Conservation (phyloP, 495 filamentous ascomycete species). For the Tuber aestivum region DNA sequence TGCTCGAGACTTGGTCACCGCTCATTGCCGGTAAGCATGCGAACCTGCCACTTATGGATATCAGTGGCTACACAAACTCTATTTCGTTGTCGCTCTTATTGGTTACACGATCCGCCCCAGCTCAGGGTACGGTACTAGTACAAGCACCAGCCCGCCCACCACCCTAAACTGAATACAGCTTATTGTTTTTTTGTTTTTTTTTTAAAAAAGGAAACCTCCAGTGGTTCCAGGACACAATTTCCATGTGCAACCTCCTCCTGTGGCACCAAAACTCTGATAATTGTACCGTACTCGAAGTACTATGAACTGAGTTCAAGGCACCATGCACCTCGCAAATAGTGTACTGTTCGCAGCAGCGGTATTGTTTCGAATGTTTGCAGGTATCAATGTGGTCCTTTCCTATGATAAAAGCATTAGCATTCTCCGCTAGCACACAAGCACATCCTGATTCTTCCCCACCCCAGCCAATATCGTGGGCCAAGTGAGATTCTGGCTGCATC, state of each 20-base stretch:
- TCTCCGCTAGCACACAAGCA: background rate
- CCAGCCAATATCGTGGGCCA: background rate
- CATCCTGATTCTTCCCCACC: background rate
- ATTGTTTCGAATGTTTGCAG: background rate
- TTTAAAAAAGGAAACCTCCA: background rate
- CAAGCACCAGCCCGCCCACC: no score
- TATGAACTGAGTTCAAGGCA: no score
- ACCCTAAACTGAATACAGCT: background rate
- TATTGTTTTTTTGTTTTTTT: background rate
- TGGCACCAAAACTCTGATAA: background rate
- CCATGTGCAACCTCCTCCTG: background rate
- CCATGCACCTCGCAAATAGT: no score
- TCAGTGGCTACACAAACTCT: background rate
- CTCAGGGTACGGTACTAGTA: no score
- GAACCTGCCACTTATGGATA: background rate
- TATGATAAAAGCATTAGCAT: background rate
- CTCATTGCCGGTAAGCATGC: no score
- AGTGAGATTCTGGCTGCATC: background rate
- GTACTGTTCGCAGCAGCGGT: no score
- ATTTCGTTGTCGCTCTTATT: background rate
- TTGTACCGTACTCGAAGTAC: no score
- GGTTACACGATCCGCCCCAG: background rate
- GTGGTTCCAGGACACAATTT: background rate
- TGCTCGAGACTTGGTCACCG: background rate
- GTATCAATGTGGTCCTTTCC: background rate